Evolutionary conservation across 345 rosid genomes (phyloP), one percentile per base, ranked within the genome.

Genomic region (Noccaea caerulescens): DNA sequence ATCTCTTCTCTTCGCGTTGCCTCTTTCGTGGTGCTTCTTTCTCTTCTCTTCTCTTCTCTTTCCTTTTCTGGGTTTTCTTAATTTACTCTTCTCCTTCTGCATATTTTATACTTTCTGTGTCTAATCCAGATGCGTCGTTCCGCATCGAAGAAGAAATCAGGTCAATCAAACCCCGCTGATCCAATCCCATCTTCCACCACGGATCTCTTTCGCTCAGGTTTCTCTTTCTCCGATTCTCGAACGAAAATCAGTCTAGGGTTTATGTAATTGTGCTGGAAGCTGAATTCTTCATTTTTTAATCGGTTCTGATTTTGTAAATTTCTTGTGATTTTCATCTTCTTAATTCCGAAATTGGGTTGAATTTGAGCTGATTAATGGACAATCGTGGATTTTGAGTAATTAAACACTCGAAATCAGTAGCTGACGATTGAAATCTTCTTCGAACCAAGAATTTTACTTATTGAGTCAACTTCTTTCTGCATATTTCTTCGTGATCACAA

Each of bases 181-280:
- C 77, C 88, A 37, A 73, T 86, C 66, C 54, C 82, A 71, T 72
- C 84, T 72, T 81, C 96, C 8, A 79, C 96, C 59, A 54, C 93
- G 79, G 96, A 91, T 91, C 96, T 88, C 83, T 88, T 88, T 72
- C 96, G 99, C 79, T 85, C 95, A 68, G 93, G 99, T 91, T 75
- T 30, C 59, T 14, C 14, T n/a, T 51, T 11, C 14, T 13, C 53
- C 27, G 13, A 16, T 69, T 56, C 56, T n/a, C 13, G 0, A 32
- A 10, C 45, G 9, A 46, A 20, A 20, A 4, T 62, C 10, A n/a
- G 10, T 16, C 60, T 78, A 73, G 81, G 77, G 81, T 68, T 73
- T 60, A 63, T 72, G 39, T 52, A 5, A 20, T 33, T 54, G 5
- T 54, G 42, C 42, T 18, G 0, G 10, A 42, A 34, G 7, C 47